These are phyloP conservation scores for Lizonia empirigonia DNA, from an alignment of 2,329 filamentous ascomycete genomes.

Conservation along the genomic window DNA sequence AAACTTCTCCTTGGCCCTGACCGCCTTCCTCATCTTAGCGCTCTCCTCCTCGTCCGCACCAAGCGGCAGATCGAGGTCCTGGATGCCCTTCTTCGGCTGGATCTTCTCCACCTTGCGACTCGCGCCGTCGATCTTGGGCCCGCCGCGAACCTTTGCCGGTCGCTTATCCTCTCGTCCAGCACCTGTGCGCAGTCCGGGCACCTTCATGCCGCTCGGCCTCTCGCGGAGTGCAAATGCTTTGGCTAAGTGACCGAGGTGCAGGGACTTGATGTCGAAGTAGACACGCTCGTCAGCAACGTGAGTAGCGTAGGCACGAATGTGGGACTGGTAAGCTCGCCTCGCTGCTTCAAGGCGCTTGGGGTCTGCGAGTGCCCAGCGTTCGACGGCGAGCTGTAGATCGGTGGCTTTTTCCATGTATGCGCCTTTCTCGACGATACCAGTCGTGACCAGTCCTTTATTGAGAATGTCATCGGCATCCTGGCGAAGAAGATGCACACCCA, in stretches of 20 bases:
- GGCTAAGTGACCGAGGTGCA: constrained; percentile 90
- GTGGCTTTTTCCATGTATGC: constrained; percentile 71
- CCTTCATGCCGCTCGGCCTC: constrained; percentile 77
- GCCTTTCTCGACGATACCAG: constrained; percentile 47
- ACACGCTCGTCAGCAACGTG: constrained; percentile 83
- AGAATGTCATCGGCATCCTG: constrained; percentile 70
- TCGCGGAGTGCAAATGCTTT: constrained; percentile 93
- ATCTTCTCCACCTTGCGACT: constrained; percentile 44
- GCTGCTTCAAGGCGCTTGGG: constrained; percentile 77
- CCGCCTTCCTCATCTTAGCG: constrained; percentile 67
- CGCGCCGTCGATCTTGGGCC: constrained; percentile 42
- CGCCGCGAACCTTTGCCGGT: constrained; percentile 51
- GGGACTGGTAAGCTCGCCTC: constrained; percentile 84
- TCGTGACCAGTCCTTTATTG: constrained; percentile 64
- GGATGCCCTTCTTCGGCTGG: constrained; percentile 25
- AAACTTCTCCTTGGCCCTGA: constrained; percentile 52
- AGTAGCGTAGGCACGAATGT: constrained; percentile 93
- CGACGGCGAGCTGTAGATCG: constrained; percentile 68
- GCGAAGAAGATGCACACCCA: constrained; percentile 62
- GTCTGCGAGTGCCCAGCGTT: constrained; percentile 69
- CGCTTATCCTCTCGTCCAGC: constrained; percentile 39
- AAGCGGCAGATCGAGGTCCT: constrained; percentile 40
- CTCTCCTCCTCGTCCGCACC: constrained; percentile 61
- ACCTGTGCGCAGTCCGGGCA: constrained; percentile 57
- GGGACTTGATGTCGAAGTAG: constrained; percentile 88